Conservation (phyloP, 1,284 basidiomycete species). For the Earliella scabrosa region DNA sequence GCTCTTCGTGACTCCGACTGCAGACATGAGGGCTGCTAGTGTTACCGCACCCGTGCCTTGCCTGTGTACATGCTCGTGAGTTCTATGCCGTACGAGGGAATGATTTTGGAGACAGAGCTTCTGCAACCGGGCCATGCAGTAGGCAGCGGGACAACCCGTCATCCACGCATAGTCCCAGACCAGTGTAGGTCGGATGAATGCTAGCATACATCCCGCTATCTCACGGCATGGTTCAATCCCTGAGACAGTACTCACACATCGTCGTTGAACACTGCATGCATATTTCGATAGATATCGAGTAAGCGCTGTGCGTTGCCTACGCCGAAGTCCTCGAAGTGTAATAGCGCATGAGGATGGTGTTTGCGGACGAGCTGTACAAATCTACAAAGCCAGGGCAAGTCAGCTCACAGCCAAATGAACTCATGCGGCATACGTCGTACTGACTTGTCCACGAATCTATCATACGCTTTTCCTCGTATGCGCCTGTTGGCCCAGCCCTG, state of each 20-base stretch:
- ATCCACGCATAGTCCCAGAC: too few species aligned
- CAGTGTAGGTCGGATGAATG: too few species aligned
- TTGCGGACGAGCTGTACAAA: constrained; percentile 50
- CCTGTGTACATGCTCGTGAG: too few species aligned
- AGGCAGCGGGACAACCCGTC: too few species aligned
- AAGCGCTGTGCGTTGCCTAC: constrained; percentile 75
- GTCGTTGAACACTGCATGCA: constrained; percentile 81
- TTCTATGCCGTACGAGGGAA: too few species aligned
- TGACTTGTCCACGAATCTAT: constrained; percentile 70
- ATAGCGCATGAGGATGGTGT: constrained; percentile 49
- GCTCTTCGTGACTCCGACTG: constrained; percentile 72
- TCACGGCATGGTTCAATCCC: too few species aligned
- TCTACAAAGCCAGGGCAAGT: constrained; percentile 23
- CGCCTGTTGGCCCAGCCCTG: constrained; percentile 70
- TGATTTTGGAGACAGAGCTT: not conserved
- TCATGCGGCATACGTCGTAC: too few species aligned
- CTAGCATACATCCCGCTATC: too few species aligned
- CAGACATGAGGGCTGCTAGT: constrained; percentile 72
- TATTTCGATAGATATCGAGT: constrained; percentile 66
- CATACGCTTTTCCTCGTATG: constrained; percentile 68
- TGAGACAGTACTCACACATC: constrained; percentile 55
- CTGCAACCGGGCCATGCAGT: too few species aligned
- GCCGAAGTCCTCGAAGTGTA: constrained; percentile 83
- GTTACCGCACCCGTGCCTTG: constrained; percentile 89
- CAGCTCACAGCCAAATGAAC: not conserved